Evolutionary conservation across 2,329 filamentous ascomycete species (phyloP).

Genomic region (Fusarium coicis): DNA sequence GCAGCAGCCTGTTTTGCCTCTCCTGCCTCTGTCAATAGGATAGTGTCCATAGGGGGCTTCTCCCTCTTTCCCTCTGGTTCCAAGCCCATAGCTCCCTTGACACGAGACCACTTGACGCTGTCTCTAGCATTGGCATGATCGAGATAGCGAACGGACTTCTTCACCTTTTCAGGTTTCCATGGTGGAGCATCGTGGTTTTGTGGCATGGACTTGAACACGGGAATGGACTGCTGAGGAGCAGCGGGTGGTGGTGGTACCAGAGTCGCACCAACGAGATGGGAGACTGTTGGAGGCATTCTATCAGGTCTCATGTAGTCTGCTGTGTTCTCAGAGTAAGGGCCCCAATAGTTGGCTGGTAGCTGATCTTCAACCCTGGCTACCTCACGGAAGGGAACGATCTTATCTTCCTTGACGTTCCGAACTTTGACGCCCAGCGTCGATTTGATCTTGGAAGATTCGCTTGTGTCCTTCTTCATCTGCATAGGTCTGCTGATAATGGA

Average conservation of each 20-base stretch:
- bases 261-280: neutral
- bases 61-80: neutral
- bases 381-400: neutral
- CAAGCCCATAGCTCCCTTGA: neutral
- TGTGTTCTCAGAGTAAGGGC: neutral
- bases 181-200: too few relatives aligned
- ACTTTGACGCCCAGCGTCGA: neutral
- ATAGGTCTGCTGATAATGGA: neutral
- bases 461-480: neutral
- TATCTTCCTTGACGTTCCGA: accelerated
- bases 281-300: neutral
- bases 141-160: neutral
- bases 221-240: neutral
- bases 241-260: neutral
- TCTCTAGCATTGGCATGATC: neutral
- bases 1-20: neutral
- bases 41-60: neutral
- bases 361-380: neutral
- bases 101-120: neutral
- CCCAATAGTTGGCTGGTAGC: neutral
- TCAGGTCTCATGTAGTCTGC: neutral
- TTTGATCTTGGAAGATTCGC: neutral
- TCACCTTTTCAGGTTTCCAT: too few relatives aligned
- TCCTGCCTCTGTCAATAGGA: neutral
- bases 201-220: neutral